Base-by-base conservation (phyloP, 202 grass and related monocot genomes). In the Digitaria exilis region DNA sequence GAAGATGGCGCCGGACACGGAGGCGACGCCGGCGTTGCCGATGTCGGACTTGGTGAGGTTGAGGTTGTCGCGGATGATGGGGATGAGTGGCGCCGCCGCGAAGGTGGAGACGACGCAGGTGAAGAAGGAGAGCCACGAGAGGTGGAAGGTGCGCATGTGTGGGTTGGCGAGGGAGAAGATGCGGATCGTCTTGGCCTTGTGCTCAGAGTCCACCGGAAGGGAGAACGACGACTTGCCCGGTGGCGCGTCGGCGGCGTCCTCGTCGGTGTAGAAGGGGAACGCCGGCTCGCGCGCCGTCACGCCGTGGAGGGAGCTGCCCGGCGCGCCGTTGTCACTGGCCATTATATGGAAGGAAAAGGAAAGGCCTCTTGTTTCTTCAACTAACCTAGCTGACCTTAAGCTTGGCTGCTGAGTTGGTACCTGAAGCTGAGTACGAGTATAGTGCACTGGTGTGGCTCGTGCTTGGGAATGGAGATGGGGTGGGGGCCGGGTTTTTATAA, bases 21-120 rank as follows among this genome's bases (percentile, higher is more conserved):
- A 97, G 5, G 94, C 94, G 5, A 97, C 91, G 4, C 94, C 91
- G 5, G 94, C 94, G 84, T 93, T 97, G 61, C 94, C 94, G 35
- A 94, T 90, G 66, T 97, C 94, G 5, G 79, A 60, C 94, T 92
- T 94, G 29, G 25, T 88, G 48, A 97, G 91, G 80, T 14, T 45
- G 30, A 97, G 89, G 76, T 97, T 85, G 71, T 97, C 91, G 19
- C 91, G 86, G 88, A 97, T 94, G 81, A 94, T 90, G 51, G 94
- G 94, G 14, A 97, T 90, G 0, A 97, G 81, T 0, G 94, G 91
- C 2, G 94, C 94, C 0, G 94, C 94, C 0, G 94, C 94, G 51
- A 97, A 97, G 81, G 94, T 97, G 41, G 94, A 97, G 25, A 97
- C 85, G 39, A 97, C 90, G 80, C 94, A 97, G 63, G 89, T 89